These are phyloP conservation scores for Peterozyma xylosa DNA, from an alignment of 805 yeast genomes.

Conservation along the genomic window DNA sequence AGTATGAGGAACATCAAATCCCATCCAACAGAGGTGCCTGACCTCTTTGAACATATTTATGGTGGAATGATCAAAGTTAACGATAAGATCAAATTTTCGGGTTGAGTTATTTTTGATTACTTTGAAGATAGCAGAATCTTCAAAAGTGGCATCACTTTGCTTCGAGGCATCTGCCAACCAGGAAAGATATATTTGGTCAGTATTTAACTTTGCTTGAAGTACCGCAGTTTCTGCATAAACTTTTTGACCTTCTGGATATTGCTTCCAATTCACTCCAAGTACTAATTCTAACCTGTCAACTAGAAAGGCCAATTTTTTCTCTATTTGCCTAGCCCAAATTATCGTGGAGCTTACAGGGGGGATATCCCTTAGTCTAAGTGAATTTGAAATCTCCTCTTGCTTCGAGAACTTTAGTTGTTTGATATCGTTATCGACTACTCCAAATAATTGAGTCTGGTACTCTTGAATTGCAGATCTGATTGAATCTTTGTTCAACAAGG, in stretches of 20 bases:
- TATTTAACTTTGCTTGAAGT: conserved; percentile 38
- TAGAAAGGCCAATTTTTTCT: conserved; percentile 32
- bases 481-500: conserved; percentile 43
- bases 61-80: conserved; percentile 44
- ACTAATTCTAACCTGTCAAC: conserved; percentile 38
- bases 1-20: conserved; percentile 50
- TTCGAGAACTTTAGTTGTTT: conserved; percentile 26
- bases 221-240: conserved; percentile 42
- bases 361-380: conserved; percentile 34
- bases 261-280: conserved; percentile 54
- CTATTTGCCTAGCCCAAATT: conserved; percentile 47
- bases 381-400: conserved; percentile 25
- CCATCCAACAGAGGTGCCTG: conserved; percentile 38
- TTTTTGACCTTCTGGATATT: conserved; percentile 59
- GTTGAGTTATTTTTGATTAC: conserved; percentile 16
- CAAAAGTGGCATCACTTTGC: conserved; percentile 5
- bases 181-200: conserved; percentile 28
- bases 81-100: conserved; percentile 22
- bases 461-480: conserved; percentile 53
- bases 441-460: conserved; percentile 44
- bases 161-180: conserved; percentile 36
- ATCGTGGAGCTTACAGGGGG: conserved; percentile 40
- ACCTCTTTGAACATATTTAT: conserved; percentile 45
- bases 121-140: conserved; percentile 23
- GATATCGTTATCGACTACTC: conserved; percentile 41